Conservation (phyloP, 2,329 filamentous ascomycete genomes). For the Colletotrichum orchidophilum region DNA sequence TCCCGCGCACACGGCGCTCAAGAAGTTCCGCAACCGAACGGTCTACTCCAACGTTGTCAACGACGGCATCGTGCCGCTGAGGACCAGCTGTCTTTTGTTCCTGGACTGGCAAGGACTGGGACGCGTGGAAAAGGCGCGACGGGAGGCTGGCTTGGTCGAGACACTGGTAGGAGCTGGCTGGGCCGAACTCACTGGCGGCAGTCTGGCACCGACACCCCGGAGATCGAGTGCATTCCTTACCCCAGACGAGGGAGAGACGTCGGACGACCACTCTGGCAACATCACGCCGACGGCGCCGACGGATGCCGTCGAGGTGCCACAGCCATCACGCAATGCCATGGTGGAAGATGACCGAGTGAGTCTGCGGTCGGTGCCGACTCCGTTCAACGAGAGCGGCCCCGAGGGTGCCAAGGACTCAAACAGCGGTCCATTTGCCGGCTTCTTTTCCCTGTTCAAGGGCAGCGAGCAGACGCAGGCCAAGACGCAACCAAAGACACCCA, state of each 20-base stretch:
- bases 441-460: constrained; percentile 80
- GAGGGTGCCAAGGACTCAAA: constrained; percentile 39
- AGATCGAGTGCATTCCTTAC: constrained; percentile 53
- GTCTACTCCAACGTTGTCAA: constrained; percentile 98
- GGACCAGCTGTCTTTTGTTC: constrained; percentile 96
- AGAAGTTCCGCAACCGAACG: constrained; percentile 89
- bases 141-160: constrained; percentile 91
- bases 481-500: constrained; percentile 51
- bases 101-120: constrained; percentile 95
- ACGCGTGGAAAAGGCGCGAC: constrained; percentile 90
- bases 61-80: constrained; percentile 93
- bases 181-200: constrained; percentile 87
- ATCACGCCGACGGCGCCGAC: constrained; percentile 37
- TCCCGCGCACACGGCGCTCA: constrained; percentile 85
- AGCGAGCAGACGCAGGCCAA: constrained; percentile 55
- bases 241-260: constrained; percentile 35
- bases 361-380: constrained; percentile 55
- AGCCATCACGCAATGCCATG: constrained; percentile 72
- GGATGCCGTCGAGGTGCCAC: constrained; percentile 70
- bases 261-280: constrained; percentile 27
- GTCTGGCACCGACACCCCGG: constrained; percentile 56
- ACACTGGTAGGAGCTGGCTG: constrained; percentile 94
- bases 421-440: constrained; percentile 64
- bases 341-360: constrained; percentile 73
- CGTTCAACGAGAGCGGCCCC: constrained; percentile 40